phyloP scores from a whole-genome alignment of 108 stramenopile genomes.

The Cylindrotheca fusiformis region DNA sequence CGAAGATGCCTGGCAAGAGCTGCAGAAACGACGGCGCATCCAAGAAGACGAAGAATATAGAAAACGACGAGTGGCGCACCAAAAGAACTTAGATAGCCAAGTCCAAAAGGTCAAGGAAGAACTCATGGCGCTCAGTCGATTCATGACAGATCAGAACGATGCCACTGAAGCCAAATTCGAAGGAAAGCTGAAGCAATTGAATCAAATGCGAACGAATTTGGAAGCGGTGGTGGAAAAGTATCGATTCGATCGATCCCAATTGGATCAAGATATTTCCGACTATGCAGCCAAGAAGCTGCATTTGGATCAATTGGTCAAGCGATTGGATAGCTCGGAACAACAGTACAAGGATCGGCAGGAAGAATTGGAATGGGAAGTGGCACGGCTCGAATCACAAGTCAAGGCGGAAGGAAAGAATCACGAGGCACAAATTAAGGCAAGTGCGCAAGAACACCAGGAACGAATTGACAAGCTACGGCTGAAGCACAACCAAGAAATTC shows the following conservation, averaged over 20 bases:
- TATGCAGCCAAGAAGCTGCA: constrained; percentile 16
- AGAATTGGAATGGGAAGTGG: constrained; percentile 30
- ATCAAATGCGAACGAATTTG: constrained; percentile 13
- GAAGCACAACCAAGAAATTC: constrained; percentile 9
- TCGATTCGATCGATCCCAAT: constrained; percentile 12
- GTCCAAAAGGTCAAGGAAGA: constrained; percentile 28
- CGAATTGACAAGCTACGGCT: background rate
- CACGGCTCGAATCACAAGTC: constrained; percentile 15
- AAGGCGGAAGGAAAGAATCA: background rate
- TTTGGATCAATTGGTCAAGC: constrained; percentile 24
- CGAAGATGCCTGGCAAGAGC: constrained; percentile 14
- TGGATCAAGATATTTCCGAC: constrained; percentile 19
- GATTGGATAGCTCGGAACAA: constrained; percentile 26
- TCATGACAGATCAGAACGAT: constrained; percentile 19
- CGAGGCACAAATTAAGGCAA: background rate
- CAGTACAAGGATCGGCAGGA: constrained; percentile 22
- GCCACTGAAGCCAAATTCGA: constrained; percentile 14
- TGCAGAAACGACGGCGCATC: constrained; percentile 1
- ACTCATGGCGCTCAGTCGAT: constrained; percentile 19
- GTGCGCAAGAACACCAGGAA: background rate
- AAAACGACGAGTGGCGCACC: constrained; percentile 23
- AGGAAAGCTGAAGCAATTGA: constrained; percentile 15
- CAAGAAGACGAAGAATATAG: constrained; percentile 25
- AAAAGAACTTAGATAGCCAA: constrained; percentile 26
- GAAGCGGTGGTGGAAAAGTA: constrained; percentile 10